Base-by-base conservation (phyloP, 2,329 filamentous ascomycete species). In the Kalaharituber pfeilii region DNA sequence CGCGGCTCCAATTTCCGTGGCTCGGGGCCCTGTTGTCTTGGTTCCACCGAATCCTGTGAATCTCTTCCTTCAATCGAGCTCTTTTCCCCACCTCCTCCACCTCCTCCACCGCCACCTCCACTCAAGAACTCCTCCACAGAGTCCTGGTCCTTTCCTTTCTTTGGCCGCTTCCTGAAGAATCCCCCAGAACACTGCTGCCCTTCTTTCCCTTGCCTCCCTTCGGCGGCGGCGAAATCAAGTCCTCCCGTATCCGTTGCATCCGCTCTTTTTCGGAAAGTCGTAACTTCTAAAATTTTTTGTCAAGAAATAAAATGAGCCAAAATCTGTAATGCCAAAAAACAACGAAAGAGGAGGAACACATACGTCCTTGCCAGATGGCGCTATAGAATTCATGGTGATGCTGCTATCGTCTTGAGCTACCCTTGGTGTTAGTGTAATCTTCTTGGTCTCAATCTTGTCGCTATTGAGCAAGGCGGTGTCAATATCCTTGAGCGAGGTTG, bases 351-450 rank as follows among this genome's bases (percentile, higher is more conserved):
- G 69, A 3, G 70, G 72, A 26, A 62, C 65, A 56, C 74, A 67
- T 13, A 69, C 62, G 39, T 73, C 69, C 60, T 73, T 75, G 62
- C 54, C 36, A 42, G 50, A 42, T 22, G 45, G 50, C n/a, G 28
- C 27, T 39, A 49, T 51, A 6, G 59, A 33, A 9, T 52, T 36
- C 18, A 28, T 39, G 13, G 53, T 55, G 9, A 50, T 30, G 7
- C 49, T 50, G 13, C 54, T 56, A 50, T 95, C 88, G 61, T 96
- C 89, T 42, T 89, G 81, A 39, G 96, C 72, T 52, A 98, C 71
- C 62, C 94, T 94, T 1, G 91, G 91, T 2, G 91, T 98, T 45
- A 98, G 76, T 0, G 88, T 94, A 62, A 98, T 96, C 71, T 96
- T 96, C 69, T 93, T 87, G 2, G 91, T 95, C 68, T 96, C 91